A percentile compares a stretch with the other conserved stretches of the same genome.
Evolutionary conservation across 176 grass and related monocot genomes (phyloP).

Genomic region (Aegilops speltoides): DNA sequence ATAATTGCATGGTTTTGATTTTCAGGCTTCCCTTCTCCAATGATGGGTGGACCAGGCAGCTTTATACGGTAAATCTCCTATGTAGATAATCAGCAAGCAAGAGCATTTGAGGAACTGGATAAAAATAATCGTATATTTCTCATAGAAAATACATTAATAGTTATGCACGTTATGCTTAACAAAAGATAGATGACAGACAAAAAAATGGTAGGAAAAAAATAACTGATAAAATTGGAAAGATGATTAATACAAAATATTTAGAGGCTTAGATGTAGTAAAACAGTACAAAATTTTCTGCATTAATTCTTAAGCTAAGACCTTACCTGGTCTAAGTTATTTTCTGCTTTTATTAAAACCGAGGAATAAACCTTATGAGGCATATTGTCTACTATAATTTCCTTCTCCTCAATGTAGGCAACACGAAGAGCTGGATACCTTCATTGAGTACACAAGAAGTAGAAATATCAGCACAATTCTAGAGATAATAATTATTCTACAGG

Average conservation of each 20-base stretch:
- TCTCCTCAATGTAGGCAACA: conserved; percentile 96
- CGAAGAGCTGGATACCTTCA: conserved; percentile 76
- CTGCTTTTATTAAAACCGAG: conserved; percentile 88
- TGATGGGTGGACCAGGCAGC: conserved; percentile 75
- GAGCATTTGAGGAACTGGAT: background rate
- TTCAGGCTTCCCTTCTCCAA: conserved; percentile 98
- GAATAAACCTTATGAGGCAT: conserved; percentile 66
- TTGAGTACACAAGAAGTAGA: conserved; percentile 20
- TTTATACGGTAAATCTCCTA: conserved; percentile 98
- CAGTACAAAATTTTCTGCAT: background rate
- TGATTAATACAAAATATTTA: conserved; percentile 5
- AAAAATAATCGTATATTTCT: background rate
- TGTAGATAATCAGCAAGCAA: conserved; percentile 28
- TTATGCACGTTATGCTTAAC: background rate
- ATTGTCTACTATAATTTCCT: conserved; percentile 60
- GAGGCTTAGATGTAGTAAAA: conserved; percentile 2
- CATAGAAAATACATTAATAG: background rate
- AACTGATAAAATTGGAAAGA: conserved; percentile 22
- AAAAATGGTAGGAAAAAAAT: background rate
- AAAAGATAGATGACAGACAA: conserved; percentile 3
- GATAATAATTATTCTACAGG: conserved; percentile 9
- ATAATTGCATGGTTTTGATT: conserved; percentile 98
- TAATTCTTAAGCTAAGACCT: conserved; percentile 29
- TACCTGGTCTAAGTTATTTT: conserved; percentile 95
- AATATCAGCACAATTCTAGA: conserved; percentile 14